phyloP scores from a whole-genome alignment of 2,329 filamentous ascomycete species.

The Chrysosphaeria jannelii region DNA sequence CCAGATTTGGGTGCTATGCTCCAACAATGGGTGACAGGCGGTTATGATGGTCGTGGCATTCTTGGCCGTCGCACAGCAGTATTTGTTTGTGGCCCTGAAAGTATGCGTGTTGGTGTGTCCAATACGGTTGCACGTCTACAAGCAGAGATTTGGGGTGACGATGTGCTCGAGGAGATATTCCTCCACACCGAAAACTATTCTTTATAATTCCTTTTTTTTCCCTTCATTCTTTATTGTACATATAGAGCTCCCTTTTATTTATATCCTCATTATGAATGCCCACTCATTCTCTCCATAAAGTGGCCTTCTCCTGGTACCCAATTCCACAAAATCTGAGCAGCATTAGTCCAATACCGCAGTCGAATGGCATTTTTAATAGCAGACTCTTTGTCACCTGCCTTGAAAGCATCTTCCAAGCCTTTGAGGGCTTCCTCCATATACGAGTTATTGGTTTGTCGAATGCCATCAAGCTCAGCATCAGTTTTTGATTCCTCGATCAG shows the following conservation, averaged over 20 bases:
- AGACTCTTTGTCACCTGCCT: conserved; percentile 23
- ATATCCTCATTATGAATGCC: no score
- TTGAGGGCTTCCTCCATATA: conserved; percentile 33
- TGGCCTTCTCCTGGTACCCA: conserved; percentile 49
- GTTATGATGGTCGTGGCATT: conserved; percentile 29
- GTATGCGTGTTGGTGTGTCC: conserved; percentile 71
- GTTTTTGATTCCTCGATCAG: conserved; percentile 36
- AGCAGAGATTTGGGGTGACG: conserved; percentile 51
- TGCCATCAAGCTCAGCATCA: conserved; percentile 29
- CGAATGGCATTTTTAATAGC: conserved; percentile 46
- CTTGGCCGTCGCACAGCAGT: conserved; percentile 63
- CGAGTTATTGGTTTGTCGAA: conserved; percentile 35
- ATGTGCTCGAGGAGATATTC: conserved; percentile 64
- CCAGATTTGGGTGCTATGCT: conserved; percentile 74
- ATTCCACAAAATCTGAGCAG: conserved; percentile 46
- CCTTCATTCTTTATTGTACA: no score
- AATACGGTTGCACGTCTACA: conserved; percentile 60
- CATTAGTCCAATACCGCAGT: conserved; percentile 74
- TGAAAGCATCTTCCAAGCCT: conserved; percentile 32
- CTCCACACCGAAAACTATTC: conserved; percentile 78
- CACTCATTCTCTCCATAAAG: no score
- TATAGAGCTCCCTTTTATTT: no score
- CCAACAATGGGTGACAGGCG: conserved; percentile 49
- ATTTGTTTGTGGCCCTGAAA: conserved; percentile 71
- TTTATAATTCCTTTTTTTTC: neutral